Evolutionary conservation across 1,284 basidiomycete genomes (phyloP), one percentile per base, ranked within the genome.

Genomic region (Sanguinoderma infundibulare): DNA sequence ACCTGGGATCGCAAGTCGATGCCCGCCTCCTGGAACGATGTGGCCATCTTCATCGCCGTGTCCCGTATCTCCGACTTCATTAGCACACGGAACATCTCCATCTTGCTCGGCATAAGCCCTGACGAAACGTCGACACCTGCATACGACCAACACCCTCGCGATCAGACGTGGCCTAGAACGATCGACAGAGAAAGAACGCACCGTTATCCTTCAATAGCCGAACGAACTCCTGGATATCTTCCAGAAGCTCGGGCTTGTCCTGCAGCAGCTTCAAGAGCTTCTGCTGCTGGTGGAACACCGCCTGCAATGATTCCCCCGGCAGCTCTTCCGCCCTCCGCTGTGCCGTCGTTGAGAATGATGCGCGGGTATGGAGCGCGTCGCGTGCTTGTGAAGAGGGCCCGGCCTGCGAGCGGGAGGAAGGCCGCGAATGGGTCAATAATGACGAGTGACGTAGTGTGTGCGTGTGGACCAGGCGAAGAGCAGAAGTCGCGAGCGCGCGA

Each of bases 1-100:
- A 74, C 83, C 73, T 80, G 73, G 36, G 78, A 75, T 38, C 72
- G 76, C 40, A 87, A 55, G 68, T 89, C 82, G 20, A 90, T 72
- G 0, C 87, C 88, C 38, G 85, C 86, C 44, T 85, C 85, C 59
- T 83, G 74, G 64, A 90, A 72, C 61, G 83, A 83, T n/a, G 79
- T 78, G 57, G 77, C 75, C 20, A 88, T 75, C 47, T 74, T 76
- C 67, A 79, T 77, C 36, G 81, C 77, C 35, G 78, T 80, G 51
- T 73, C 77, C 57, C 83, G 77, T 58, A 89, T 85, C 53, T 84
- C 83, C 3, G 82, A 67, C 65, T 79, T 85, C 58, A 81, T 76
- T 22, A 82, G 74, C 38, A 90, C 73, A 63, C 83, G 78, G 49
- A 83, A 24, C 63, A 70, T 67, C 7, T 68, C 61, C 59, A 67